Percentiles rank a stretch among this genome's conserved stretches.
These are phyloP conservation scores for Trichophyton schoenleinii DNA, from an alignment of 2,329 filamentous ascomycete genomes.

Conservation along the genomic window DNA sequence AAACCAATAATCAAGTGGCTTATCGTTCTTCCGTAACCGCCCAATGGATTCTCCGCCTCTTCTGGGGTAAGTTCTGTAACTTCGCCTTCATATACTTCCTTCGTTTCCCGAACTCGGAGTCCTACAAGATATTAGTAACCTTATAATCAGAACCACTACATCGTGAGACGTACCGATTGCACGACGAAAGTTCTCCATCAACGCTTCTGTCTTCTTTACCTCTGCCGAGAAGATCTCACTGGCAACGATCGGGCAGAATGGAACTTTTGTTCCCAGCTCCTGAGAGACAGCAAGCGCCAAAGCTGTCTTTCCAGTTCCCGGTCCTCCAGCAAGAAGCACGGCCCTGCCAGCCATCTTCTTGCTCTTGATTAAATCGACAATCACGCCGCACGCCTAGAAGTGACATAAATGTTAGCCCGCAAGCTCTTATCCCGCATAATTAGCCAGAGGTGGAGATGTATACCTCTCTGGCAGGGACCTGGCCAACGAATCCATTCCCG, in stretches of 20 bases:
- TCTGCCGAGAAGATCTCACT: slow-evolving; percentile 97
- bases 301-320: slow-evolving; percentile 93
- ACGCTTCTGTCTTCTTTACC: slow-evolving; percentile 97
- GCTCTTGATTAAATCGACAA: slow-evolving; percentile 87
- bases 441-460: slow-evolving; percentile 13
- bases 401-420: slow-evolving; percentile 1
- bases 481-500: slow-evolving; percentile 77
- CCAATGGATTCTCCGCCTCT: slow-evolving; percentile 93
- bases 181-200: slow-evolving; percentile 98
- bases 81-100: slow-evolving; percentile 98
- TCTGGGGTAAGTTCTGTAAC: slow-evolving; percentile 95
- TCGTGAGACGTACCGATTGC: slow-evolving; percentile 57
- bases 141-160: background rate
- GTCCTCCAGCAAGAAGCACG: slow-evolving; percentile 83
- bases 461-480: slow-evolving; percentile 78
- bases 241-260: slow-evolving; percentile 94
- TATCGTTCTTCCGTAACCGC: slow-evolving; percentile 94
- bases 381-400: slow-evolving; percentile 75
- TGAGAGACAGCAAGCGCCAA: slow-evolving; percentile 91
- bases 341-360: slow-evolving; percentile 97
- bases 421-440: background rate
- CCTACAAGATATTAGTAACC: slow-evolving; percentile 26
- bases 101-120: slow-evolving; percentile 92
- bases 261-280: slow-evolving; percentile 94
- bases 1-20: slow-evolving; percentile 87